Conservation (phyloP, 1,139 yeast species). For the Zygoascus sp. region DNA sequence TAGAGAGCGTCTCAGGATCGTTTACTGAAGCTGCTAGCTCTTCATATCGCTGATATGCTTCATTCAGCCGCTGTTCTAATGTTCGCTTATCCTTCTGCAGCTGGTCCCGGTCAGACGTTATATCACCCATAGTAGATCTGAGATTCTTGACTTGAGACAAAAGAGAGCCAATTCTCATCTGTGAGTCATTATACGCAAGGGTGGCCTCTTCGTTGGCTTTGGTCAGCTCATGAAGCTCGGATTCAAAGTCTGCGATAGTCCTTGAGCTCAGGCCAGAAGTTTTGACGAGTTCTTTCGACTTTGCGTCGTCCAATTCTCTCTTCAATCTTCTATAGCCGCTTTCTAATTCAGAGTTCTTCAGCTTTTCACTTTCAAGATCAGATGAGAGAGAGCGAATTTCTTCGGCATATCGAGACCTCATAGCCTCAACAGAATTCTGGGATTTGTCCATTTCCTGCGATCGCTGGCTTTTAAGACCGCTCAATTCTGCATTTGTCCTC, state of each 20-base stretch:
- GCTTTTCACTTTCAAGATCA: conserved; percentile 59
- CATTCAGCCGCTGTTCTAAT: conserved; percentile 35
- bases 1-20: conserved; percentile 7
- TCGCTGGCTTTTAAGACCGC: conserved; percentile 27
- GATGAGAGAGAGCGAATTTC: conserved; percentile 57
- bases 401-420: conserved; percentile 43
- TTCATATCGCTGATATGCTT: conserved; percentile 29
- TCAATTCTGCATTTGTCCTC: conserved; percentile 48
- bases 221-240: conserved; percentile 47
- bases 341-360: conserved; percentile 40
- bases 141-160: conserved; percentile 35
- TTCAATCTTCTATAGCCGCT: conserved; percentile 53
- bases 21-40: conserved; percentile 23
- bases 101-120: conserved; percentile 37
- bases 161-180: conserved; percentile 33
- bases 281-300: conserved; percentile 10
- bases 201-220: conserved; percentile 46
- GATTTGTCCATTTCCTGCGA: conserved; percentile 26
- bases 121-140: conserved; percentile 35
- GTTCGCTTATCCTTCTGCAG: conserved; percentile 35
- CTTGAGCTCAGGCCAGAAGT: conserved; percentile 15
- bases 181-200: conserved; percentile 37
- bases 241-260: conserved; percentile 46
- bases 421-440: conserved; percentile 27
- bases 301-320: conserved; percentile 20